phyloP scores from a whole-genome alignment of 1,139 yeast species.

The Tardiomyces digboiensis region DNA sequence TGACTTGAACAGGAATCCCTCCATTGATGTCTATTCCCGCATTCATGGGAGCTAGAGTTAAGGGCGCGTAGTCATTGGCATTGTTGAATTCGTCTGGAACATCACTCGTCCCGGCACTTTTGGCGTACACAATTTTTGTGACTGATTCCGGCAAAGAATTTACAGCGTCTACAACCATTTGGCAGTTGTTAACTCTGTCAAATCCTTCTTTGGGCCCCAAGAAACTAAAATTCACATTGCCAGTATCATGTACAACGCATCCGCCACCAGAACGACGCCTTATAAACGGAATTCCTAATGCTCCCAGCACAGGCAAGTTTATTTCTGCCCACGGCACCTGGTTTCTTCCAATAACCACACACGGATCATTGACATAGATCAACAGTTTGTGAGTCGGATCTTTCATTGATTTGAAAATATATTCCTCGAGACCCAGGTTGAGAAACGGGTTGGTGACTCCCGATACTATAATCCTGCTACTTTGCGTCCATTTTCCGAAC shows the following conservation, averaged over 20 bases:
- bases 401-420: slow-evolving; percentile 40
- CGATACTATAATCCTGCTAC: slow-evolving; percentile 30
- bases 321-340: slow-evolving; percentile 94
- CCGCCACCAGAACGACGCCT: slow-evolving; percentile 94
- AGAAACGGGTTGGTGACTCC: slow-evolving; percentile 53
- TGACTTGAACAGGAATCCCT: slow-evolving; percentile 3
- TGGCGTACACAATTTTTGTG: slow-evolving; percentile 2
- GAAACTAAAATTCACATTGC: slow-evolving; percentile 81
- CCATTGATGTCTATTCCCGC: not conserved
- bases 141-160: slow-evolving; percentile 23
- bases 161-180: slow-evolving; percentile 41
- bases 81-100: not conserved
- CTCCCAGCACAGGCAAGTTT: slow-evolving; percentile 48
- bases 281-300: slow-evolving; percentile 54
- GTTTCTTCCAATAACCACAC: slow-evolving; percentile 93
- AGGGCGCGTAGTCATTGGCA: slow-evolving; percentile 2
- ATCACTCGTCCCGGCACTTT: not conserved
- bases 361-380: slow-evolving; percentile 69
- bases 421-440: slow-evolving; percentile 80
- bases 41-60: too few relatives aligned
- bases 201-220: slow-evolving; percentile 64
- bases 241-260: slow-evolving; percentile 91
- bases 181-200: slow-evolving; percentile 52
- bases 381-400: slow-evolving; percentile 43
- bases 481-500: slow-evolving; percentile 2